Conservation (phyloP, 2,329 filamentous ascomycete species). For the Verticillium albo-atrum region DNA sequence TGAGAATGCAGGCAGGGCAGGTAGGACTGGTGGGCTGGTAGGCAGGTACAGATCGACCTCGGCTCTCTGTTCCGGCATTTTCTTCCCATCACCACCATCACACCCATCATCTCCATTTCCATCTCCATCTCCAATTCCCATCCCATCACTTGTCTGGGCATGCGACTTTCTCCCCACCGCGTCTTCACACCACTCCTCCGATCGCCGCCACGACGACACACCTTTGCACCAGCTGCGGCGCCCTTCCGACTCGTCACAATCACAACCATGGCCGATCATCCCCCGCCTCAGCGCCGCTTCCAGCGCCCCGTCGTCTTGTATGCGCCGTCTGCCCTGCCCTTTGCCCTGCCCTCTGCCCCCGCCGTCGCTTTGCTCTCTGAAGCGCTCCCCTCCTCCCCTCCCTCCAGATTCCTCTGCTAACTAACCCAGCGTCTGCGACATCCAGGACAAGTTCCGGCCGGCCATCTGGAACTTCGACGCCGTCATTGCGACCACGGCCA, state of each 20-base stretch:
- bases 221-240: not conserved
- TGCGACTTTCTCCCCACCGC: not conserved
- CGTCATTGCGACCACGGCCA: slow-evolving; percentile 66
- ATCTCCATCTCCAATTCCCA: not conserved
- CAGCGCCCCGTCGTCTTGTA: slow-evolving; percentile 13
- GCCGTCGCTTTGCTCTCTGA: too few species aligned
- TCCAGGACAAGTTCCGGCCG: slow-evolving; percentile 87
- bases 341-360: too few species aligned
- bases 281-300: slow-evolving; percentile 7
- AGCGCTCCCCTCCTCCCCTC: not conserved
- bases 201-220: not conserved
- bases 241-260: not conserved
- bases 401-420: slow-evolving; percentile 41
- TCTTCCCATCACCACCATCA: not conserved
- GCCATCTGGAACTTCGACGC: slow-evolving; percentile 83
- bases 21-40: too few species aligned
- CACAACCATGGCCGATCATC: slow-evolving; percentile 5
- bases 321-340: not conserved
- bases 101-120: not conserved
- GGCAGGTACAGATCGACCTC: not conserved
- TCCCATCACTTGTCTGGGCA: not conserved
- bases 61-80: not conserved
- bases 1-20: too few species aligned
- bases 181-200: not conserved
- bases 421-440: slow-evolving; percentile 74